A percentile compares a stretch with the other conserved stretches of the same genome.
Conservation (phyloP, 441 rosid species). For the Erodium texanum region DNA sequence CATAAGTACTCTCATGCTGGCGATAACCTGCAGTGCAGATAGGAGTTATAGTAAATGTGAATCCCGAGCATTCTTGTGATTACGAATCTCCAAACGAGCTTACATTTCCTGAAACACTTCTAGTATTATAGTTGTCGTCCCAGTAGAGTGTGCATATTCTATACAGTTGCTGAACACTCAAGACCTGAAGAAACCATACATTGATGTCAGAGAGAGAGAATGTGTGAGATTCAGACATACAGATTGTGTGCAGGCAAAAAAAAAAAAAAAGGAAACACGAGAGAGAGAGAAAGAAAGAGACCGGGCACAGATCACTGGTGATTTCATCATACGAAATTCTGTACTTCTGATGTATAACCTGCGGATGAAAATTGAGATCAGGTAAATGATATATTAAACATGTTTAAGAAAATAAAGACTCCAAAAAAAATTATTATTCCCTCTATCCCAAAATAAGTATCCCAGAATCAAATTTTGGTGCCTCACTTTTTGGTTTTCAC, state of each 20-base stretch:
- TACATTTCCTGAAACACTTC: conserved; percentile 89
- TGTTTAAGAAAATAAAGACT: not conserved
- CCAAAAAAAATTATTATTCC: not conserved
- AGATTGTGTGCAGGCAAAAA: too few relatives aligned
- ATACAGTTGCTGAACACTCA: conserved; percentile 96
- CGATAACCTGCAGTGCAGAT: conserved; percentile 78
- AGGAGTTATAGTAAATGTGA: not conserved
- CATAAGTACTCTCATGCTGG: conserved; percentile 94
- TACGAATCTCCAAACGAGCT: conserved; percentile 18
- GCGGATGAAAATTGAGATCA: conserved; percentile 18
- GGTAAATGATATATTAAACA: not conserved
- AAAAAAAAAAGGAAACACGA: not conserved
- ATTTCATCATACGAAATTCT: conserved; percentile 98
- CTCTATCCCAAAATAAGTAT: not conserved
- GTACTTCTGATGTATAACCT: conserved; percentile 97
- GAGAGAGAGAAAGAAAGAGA: conserved; percentile 20
- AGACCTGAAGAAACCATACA: conserved; percentile 49
- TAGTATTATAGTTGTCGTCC: conserved; percentile 98
- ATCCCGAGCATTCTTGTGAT: not conserved
- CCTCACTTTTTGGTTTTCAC: too few relatives aligned
- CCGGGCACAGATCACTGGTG: conserved; percentile 86
- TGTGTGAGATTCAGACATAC: too few relatives aligned
- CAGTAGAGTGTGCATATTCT: conserved; percentile 91
- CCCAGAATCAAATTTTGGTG: not conserved
- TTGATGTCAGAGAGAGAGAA: conserved; percentile 8